Conservation (phyloP, 345 rosid species). For the Eucalyptus virginea region DNA sequence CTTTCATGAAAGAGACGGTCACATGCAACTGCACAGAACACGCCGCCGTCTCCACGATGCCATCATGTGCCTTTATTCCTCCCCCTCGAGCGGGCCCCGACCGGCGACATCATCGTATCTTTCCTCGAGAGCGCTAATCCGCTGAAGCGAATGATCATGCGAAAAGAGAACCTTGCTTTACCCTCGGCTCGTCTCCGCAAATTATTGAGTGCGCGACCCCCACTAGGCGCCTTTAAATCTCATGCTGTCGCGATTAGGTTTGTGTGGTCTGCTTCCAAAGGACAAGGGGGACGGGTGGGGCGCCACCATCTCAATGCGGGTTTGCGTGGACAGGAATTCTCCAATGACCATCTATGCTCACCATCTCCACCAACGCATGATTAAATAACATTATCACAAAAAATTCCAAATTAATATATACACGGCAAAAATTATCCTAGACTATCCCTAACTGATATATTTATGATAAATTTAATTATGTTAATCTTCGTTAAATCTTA, state of each 20-base stretch:
- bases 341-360: not conserved
- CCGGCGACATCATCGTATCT: not conserved
- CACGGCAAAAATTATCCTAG: fast-evolving
- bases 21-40: not conserved
- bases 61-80: not conserved
- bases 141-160: not conserved
- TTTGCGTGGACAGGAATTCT: not conserved
- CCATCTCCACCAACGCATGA: not conserved
- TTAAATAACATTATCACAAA: not conserved
- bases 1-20: not conserved
- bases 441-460: fast-evolving
- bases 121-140: not conserved
- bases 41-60: not conserved
- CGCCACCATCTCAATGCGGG: not conserved
- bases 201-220: not conserved
- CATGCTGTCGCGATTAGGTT: not conserved
- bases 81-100: not conserved
- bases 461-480: too few relatives aligned
- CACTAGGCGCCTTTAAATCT: not conserved
- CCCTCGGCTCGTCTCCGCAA: not conserved
- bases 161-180: not conserved
- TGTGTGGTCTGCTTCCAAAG: not conserved
- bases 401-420: fast-evolving
- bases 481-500: fast-evolving
- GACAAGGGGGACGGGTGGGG: not conserved